These are phyloP conservation scores for Vaccinium darrowii DNA, from an alignment of 148 eudicot species.

Conservation along the genomic window DNA sequence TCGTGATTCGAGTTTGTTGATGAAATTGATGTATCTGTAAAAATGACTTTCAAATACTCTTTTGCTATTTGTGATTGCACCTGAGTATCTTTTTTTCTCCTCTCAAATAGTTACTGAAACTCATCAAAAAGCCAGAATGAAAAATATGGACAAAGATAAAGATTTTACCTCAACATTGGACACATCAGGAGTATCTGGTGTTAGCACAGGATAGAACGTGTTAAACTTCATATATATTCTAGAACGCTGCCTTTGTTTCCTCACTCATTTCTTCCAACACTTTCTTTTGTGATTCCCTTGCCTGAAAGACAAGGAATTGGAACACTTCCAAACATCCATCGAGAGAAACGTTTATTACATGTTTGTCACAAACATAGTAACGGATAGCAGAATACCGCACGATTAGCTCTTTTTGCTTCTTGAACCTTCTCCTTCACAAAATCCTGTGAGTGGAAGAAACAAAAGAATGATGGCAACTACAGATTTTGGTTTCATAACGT, in stretches of 20 bases:
- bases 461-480: not conserved
- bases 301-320: slow-evolving; percentile 37
- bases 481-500: not conserved
- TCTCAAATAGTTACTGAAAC: not conserved
- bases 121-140: too few relatives aligned
- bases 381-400: slow-evolving; percentile 49
- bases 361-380: not conserved
- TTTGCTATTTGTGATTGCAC: not conserved
- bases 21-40: not conserved
- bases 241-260: slow-evolving; percentile 64
- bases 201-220: slow-evolving; percentile 80
- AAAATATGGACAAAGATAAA: not conserved
- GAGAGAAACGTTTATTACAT: too few relatives aligned
- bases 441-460: slow-evolving; percentile 36
- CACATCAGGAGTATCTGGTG: slow-evolving; percentile 80
- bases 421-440: slow-evolving; percentile 77
- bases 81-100: not conserved
- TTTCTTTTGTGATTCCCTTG: slow-evolving; percentile 79
- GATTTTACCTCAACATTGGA: slow-evolving; percentile 70
- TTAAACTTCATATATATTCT: slow-evolving; percentile 58
- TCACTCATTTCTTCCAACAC: slow-evolving; percentile 74
- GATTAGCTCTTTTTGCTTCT: slow-evolving; percentile 67
- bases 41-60: not conserved
- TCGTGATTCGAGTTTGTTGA: not conserved
- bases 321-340: not conserved